Evolutionary conservation across 2,329 filamentous ascomycete genomes (phyloP).

Genomic region (Curvularia sp.): DNA sequence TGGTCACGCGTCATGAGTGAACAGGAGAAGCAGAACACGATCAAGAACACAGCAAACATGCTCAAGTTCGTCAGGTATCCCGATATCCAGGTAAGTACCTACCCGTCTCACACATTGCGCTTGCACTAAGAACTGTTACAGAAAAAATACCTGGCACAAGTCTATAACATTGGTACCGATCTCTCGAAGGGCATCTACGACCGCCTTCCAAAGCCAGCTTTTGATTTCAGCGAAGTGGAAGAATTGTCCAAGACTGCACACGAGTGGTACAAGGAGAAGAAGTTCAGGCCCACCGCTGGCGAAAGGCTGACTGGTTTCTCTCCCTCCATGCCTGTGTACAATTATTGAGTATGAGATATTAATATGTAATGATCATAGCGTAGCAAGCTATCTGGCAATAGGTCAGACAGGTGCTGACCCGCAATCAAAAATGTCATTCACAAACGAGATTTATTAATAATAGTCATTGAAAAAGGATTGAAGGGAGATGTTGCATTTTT

Average conservation of each 20-base stretch:
- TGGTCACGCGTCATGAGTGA: slow-evolving; percentile 59
- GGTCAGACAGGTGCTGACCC: neutral
- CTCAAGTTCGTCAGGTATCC: slow-evolving; percentile 54
- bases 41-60: slow-evolving; percentile 58
- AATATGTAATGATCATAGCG: neutral
- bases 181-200: slow-evolving; percentile 59
- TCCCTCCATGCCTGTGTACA: slow-evolving; percentile 29
- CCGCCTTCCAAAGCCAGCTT: slow-evolving; percentile 55
- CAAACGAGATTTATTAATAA: neutral
- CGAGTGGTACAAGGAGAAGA: slow-evolving; percentile 55
- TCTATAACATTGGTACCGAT: slow-evolving; percentile 58
- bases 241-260: slow-evolving; percentile 55
- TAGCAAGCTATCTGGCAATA: neutral
- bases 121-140: slow-evolving; percentile 16
- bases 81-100: slow-evolving; percentile 50
- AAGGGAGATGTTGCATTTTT: neutral
- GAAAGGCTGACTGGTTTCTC: slow-evolving; percentile 52
- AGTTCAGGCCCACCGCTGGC: slow-evolving; percentile 52
- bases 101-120: neutral
- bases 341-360: slow-evolving; percentile 1
- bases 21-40: slow-evolving; percentile 54
- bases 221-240: slow-evolving; percentile 57
- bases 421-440: neutral
- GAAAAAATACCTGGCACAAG: slow-evolving; percentile 61
- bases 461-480: neutral